A percentile compares a stretch with the other conserved stretches of the same genome.
These are phyloP conservation scores for Geoglossum glabrum DNA, from an alignment of 495 filamentous ascomycete genomes.

Conservation along the genomic window DNA sequence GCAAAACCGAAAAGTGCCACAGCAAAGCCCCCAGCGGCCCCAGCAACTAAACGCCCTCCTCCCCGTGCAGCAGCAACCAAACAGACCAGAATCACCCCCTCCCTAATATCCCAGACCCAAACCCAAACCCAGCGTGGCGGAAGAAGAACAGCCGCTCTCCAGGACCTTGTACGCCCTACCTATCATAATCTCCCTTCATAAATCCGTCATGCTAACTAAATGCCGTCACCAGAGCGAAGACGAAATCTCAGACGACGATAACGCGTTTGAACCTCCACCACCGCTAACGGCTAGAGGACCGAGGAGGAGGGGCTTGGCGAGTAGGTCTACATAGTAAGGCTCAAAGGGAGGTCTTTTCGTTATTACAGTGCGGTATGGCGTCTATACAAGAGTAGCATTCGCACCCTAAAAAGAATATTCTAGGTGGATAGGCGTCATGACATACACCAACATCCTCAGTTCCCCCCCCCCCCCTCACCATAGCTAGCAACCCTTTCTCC, in stretches of 20 bases:
- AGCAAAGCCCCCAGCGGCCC: slow-evolving; percentile 18
- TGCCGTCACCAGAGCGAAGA: slow-evolving; percentile 40
- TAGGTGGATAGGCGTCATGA: no score
- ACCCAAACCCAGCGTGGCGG: slow-evolving; percentile 17
- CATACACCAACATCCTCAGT: no score
- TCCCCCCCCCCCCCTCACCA: no score
- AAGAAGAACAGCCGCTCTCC: slow-evolving; percentile 20
- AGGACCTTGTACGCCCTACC: slow-evolving; percentile 18
- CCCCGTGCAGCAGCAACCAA: slow-evolving; percentile 17
- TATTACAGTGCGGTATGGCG: no score
- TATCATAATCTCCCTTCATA: background rate
- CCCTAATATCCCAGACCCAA: slow-evolving; percentile 42
- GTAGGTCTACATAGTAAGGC: no score
- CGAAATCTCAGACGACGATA: slow-evolving; percentile 48
- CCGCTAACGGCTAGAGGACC: slow-evolving; percentile 11
- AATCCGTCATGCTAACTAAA: background rate
- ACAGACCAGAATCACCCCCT: slow-evolving; percentile 53
- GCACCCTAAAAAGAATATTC: no score
- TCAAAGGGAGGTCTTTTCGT: background rate
- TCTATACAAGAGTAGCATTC: no score
- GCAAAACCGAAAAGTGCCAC: slow-evolving; percentile 23
- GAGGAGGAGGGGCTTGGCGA: slow-evolving; percentile 3
- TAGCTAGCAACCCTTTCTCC: no score
- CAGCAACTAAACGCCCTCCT: slow-evolving; percentile 20
- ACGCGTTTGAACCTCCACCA: slow-evolving; percentile 50